phyloP scores from a whole-genome alignment of 73 alveolate genomes.

The Paraurostyla sp. region DNA sequence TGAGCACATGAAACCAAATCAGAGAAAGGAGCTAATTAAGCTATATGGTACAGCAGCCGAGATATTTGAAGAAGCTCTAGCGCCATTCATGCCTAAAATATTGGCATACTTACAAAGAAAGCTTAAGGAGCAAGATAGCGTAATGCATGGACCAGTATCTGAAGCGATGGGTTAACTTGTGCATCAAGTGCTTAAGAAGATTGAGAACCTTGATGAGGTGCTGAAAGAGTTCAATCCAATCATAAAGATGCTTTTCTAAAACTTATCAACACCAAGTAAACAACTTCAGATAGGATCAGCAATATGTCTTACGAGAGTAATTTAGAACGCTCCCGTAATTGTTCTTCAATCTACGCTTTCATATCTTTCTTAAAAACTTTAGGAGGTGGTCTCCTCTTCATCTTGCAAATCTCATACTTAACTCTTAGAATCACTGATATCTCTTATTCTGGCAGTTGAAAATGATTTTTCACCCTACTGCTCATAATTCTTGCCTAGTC shows the following conservation, averaged over 20 bases:
- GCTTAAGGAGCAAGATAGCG: conserved; percentile 74
- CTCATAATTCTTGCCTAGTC: conserved; percentile 83
- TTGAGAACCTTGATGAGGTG: conserved; percentile 62
- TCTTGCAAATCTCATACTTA: conserved; percentile 85
- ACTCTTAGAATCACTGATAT: conserved; percentile 86
- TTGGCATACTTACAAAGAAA: conserved; percentile 61
- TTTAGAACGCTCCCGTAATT: conserved; percentile 92
- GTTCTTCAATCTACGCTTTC: conserved; percentile 70
- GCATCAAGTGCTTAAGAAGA: conserved; percentile 72
- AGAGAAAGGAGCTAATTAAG: conserved; percentile 77
- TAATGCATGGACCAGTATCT: conserved; percentile 58
- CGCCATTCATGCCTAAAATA: conserved; percentile 78
- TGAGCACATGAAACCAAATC: conserved; percentile 74
- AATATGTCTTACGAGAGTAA: conserved; percentile 90
- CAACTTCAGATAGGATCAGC: conserved; percentile 81
- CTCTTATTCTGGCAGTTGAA: conserved; percentile 90
- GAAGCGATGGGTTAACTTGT: conserved; percentile 65
- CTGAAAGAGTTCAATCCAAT: conserved; percentile 56
- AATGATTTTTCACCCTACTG: conserved; percentile 88
- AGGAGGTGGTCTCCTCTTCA: conserved; percentile 50
- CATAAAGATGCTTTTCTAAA: conserved; percentile 62
- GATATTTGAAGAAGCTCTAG: conserved; percentile 72
- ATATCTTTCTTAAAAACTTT: conserved; percentile 74
- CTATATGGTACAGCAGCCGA: conserved; percentile 77
- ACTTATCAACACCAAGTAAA: conserved; percentile 57